Percentiles rank a stretch among this genome's conserved stretches.
These are phyloP conservation scores for Phytopythium mirpurense DNA, from an alignment of 352 stramenopile genomes.

Conservation along the genomic window DNA sequence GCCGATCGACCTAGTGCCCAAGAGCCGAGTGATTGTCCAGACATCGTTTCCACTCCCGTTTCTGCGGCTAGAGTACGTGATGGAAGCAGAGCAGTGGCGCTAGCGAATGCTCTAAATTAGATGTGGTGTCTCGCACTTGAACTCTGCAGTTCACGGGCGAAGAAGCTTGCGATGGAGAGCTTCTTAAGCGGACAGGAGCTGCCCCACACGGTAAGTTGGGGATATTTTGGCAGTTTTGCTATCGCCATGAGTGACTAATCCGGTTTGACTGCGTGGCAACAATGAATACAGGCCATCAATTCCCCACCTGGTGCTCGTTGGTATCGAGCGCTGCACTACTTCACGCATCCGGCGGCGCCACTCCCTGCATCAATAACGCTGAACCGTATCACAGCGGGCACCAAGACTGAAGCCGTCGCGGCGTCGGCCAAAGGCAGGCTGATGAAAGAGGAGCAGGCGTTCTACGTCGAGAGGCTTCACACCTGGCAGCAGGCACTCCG, in stretches of 20 bases:
- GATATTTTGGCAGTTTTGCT: too few relatives aligned
- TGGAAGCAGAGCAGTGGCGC: too few relatives aligned
- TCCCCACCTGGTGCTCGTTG: constrained; percentile 35
- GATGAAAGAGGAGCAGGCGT: constrained; percentile 50
- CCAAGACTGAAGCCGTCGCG: constrained; percentile 19
- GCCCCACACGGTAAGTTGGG: not conserved
- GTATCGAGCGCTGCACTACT: constrained; percentile 63
- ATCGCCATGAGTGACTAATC: not conserved
- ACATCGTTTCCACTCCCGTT: constrained; percentile 67
- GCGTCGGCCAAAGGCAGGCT: constrained; percentile 18
- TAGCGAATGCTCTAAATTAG: not conserved
- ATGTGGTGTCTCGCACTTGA: not conserved
- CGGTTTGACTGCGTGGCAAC: too few relatives aligned
- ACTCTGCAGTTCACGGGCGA: constrained; percentile 23
- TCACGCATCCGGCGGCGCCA: constrained; percentile 46
- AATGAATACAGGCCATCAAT: not conserved
- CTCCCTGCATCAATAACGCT: constrained; percentile 47
- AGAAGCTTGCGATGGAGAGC: constrained; percentile 25
- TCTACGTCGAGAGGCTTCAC: constrained; percentile 48
- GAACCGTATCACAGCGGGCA: constrained; percentile 25
- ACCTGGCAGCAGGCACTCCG: constrained; percentile 69
- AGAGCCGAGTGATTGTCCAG: constrained; percentile 51
- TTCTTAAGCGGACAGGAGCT: constrained; percentile 13
- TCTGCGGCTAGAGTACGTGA: constrained; percentile 40
- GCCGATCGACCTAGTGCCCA: constrained; percentile 55